Percentiles rank a stretch among this genome's conserved stretches.
Evolutionary conservation across 2,329 filamentous ascomycete species (phyloP).

Genomic region (Fusarium heterosporum): DNA sequence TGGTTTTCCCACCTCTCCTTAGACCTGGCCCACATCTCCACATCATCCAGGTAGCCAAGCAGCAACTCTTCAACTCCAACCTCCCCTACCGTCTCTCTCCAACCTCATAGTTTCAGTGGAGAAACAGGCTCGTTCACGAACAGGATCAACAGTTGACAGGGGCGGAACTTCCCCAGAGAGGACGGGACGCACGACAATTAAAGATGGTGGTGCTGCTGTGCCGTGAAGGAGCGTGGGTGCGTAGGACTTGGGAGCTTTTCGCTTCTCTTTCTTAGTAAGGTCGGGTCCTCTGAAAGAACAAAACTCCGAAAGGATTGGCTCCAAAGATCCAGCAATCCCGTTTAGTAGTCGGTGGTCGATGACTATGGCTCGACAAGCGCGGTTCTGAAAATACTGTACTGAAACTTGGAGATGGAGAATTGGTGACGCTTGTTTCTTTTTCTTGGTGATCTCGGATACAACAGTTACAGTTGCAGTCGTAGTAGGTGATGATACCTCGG

Average conservation of each 20-base stretch:
- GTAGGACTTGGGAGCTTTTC: neutral
- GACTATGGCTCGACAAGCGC: conserved; percentile 41
- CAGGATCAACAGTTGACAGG: conserved; percentile 34
- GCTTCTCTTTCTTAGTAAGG: conserved; percentile 15
- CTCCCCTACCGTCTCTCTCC: conserved; percentile 22
- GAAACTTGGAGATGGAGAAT: neutral
- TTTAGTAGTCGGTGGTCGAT: conserved; percentile 11
- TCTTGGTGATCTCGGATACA: neutral
- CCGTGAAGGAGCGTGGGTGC: conserved; percentile 8
- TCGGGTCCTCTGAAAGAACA: conserved; percentile 20
- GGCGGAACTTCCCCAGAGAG: conserved; percentile 21
- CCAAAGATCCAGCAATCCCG: conserved; percentile 38
- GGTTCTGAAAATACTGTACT: conserved; percentile 32
- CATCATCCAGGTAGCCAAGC: conserved; percentile 22
- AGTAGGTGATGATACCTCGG: neutral
- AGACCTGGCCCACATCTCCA: neutral
- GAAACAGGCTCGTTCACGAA: conserved; percentile 23
- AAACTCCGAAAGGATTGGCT: conserved; percentile 20
- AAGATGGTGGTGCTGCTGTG: conserved; percentile 7
- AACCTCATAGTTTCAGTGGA: conserved; percentile 35
- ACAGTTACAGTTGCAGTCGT: neutral
- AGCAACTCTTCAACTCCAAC: conserved; percentile 17
- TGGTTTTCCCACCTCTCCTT: neutral
- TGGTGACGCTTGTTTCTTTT: neutral
- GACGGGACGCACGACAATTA: conserved; percentile 5